A percentile compares a stretch with the other conserved stretches of the same genome.
These are phyloP conservation scores for Hordeum pubiflorum DNA, from an alignment of 202 grass and related monocot genomes.

Conservation along the genomic window DNA sequence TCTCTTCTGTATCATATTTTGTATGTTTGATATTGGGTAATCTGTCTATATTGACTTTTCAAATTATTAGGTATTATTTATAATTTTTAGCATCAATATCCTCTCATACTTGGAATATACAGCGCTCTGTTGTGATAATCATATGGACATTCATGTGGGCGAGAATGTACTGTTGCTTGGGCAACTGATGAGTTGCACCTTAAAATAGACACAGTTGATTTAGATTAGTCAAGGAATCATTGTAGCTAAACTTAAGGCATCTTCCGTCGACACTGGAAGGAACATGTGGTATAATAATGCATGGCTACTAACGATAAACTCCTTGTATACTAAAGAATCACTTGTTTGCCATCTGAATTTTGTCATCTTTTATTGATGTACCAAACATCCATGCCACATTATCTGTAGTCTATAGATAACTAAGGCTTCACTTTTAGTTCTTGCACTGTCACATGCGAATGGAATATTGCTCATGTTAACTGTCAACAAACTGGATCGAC, in stretches of 20 bases:
- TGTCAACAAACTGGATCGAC: background rate
- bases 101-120: background rate
- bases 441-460: background rate
- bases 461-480: background rate
- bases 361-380: slow-evolving; percentile 1
- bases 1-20: background rate
- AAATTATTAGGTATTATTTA: background rate
- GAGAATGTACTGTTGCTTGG: background rate
- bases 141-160: background rate
- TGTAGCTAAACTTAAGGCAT: background rate
- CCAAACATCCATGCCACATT: background rate
- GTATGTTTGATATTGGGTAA: background rate
- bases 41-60: slow-evolving; percentile 6
- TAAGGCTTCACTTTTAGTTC: background rate
- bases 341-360: background rate
- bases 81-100: background rate
- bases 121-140: background rate
- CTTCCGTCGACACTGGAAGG: background rate
- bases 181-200: background rate
- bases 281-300: background rate
- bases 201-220: background rate
- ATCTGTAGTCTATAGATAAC: background rate
- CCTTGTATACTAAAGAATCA: background rate
- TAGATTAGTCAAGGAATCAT: background rate
- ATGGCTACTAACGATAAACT: background rate